A percentile compares a stretch with the other conserved stretches of the same genome.
These are phyloP conservation scores for Erysimum cheiranthoides DNA, from an alignment of 345 rosid genomes.

Conservation along the genomic window DNA sequence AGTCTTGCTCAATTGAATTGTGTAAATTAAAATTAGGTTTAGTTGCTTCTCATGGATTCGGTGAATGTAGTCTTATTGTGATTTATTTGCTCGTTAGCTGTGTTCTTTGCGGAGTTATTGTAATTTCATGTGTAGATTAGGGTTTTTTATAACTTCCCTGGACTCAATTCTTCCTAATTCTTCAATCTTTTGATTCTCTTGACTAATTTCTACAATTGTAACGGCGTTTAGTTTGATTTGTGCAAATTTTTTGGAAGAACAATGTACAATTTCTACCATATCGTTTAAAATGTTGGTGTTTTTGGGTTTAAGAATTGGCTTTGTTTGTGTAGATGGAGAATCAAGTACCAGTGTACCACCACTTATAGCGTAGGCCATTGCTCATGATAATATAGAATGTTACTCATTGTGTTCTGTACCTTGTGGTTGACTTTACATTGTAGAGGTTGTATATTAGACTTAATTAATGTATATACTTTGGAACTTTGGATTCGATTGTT, in stretches of 20 bases:
- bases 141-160: not conserved
- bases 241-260: not conserved
- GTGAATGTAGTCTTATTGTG: not conserved
- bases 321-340: conserved; percentile 59
- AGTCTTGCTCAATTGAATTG: not conserved
- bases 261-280: not conserved
- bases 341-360: conserved; percentile 57
- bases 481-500: too few relatives aligned
- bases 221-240: not conserved
- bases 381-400: too few relatives aligned
- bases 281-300: not conserved
- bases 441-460: too few relatives aligned
- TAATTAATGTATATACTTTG: too few relatives aligned
- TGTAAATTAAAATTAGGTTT: conserved; percentile 7
- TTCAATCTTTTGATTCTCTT: not conserved
- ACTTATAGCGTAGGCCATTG: conserved; percentile 62
- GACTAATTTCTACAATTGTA: not conserved
- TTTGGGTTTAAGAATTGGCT: not conserved
- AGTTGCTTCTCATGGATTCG: conserved; percentile 5
- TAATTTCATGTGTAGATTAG: not conserved
- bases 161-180: not conserved
- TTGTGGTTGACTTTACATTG: too few relatives aligned
- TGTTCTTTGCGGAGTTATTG: not conserved
- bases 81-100: not conserved
- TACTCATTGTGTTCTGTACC: too few relatives aligned